phyloP scores from a whole-genome alignment of 345 rosid species.

The Aquilaria malaccensis region DNA sequence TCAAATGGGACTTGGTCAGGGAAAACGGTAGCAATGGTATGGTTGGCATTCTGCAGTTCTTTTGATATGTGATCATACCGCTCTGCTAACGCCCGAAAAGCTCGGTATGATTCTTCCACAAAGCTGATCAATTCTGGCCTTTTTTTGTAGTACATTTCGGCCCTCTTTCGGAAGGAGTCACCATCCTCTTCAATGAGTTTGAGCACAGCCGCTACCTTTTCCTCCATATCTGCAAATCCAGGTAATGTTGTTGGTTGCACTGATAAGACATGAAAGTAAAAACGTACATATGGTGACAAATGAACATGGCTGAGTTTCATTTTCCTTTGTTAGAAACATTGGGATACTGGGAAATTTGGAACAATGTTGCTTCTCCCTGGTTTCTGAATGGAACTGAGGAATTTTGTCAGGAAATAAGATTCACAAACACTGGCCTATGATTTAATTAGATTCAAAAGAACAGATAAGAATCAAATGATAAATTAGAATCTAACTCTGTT shows the following conservation, averaged over 20 bases:
- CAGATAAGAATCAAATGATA: too few relatives aligned
- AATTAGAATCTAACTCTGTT: too few relatives aligned
- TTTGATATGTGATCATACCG: slow-evolving; percentile 80
- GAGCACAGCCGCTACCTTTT: slow-evolving; percentile 58
- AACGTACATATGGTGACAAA: too few relatives aligned
- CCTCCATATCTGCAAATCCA: slow-evolving; percentile 65
- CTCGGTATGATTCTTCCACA: slow-evolving; percentile 72
- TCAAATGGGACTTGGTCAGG: slow-evolving; percentile 73
- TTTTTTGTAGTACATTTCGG: slow-evolving; percentile 93
- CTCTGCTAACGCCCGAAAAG: slow-evolving; percentile 84
- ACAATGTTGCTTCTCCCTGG: too few relatives aligned
- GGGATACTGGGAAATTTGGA: too few relatives aligned
- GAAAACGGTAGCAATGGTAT: slow-evolving; percentile 71
- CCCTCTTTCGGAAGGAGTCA: slow-evolving; percentile 84
- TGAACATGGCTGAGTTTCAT: too few relatives aligned
- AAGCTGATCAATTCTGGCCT: slow-evolving; percentile 78
- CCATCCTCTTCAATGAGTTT: slow-evolving; percentile 79
- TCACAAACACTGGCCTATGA: too few relatives aligned
- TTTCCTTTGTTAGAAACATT: too few relatives aligned
- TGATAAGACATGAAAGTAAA: too few relatives aligned
- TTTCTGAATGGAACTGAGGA: too few relatives aligned
- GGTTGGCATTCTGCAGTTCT: slow-evolving; percentile 87
- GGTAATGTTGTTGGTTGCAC: neutral
- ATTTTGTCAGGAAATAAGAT: too few relatives aligned
- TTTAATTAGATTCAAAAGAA: too few relatives aligned